A percentile compares a stretch with the other conserved stretches of the same genome.
Conservation (phyloP, 495 filamentous ascomycete genomes). For the Mycothermus thermophilus region DNA sequence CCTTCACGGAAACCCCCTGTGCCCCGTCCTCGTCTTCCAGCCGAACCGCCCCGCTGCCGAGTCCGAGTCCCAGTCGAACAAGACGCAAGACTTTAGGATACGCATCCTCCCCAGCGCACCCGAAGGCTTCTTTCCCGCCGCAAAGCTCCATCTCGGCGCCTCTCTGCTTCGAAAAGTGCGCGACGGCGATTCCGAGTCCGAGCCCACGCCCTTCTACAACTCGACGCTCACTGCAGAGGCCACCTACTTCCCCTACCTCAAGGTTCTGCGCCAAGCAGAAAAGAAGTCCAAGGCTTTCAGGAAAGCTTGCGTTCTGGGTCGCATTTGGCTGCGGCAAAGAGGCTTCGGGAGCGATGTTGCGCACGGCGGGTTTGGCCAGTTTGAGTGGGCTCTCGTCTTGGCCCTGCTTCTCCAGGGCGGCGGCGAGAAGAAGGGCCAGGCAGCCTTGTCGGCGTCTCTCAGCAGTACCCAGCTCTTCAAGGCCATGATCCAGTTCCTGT, state of each 20-base stretch:
- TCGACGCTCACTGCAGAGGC: slow-evolving; percentile 68
- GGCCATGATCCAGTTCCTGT: slow-evolving; percentile 70
- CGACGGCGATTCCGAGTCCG: slow-evolving; percentile 22
- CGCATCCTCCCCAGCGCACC: slow-evolving; percentile 64
- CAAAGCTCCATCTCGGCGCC: slow-evolving; percentile 55
- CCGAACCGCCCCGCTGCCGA: slow-evolving; percentile 9
- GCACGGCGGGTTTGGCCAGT: slow-evolving; percentile 81
- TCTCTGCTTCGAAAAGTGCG: slow-evolving; percentile 49
- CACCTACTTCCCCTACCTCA: slow-evolving; percentile 56
- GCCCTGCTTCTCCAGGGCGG: slow-evolving; percentile 71
- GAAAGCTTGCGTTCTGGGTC: slow-evolving; percentile 74
- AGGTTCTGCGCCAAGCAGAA: slow-evolving; percentile 49
- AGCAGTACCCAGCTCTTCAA: slow-evolving; percentile 94
- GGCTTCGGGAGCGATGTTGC: slow-evolving; percentile 54
- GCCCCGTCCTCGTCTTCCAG: slow-evolving; percentile 52
- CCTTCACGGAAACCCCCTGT: slow-evolving; percentile 63
- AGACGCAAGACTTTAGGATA: slow-evolving; percentile 42
- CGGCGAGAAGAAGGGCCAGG: slow-evolving; percentile 46
- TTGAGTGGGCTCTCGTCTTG: slow-evolving; percentile 71
- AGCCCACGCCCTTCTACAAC: slow-evolving; percentile 79
- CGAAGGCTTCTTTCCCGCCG: slow-evolving; percentile 47
- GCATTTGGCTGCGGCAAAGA: slow-evolving; percentile 78
- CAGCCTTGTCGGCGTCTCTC: slow-evolving; percentile 60
- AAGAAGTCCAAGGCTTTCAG: slow-evolving; percentile 56
- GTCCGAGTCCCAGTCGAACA: slow-evolving; percentile 4